Evolutionary conservation across 495 filamentous ascomycete species (phyloP), one percentile per base, ranked within the genome.

Genomic region (Neurospora sp.): DNA sequence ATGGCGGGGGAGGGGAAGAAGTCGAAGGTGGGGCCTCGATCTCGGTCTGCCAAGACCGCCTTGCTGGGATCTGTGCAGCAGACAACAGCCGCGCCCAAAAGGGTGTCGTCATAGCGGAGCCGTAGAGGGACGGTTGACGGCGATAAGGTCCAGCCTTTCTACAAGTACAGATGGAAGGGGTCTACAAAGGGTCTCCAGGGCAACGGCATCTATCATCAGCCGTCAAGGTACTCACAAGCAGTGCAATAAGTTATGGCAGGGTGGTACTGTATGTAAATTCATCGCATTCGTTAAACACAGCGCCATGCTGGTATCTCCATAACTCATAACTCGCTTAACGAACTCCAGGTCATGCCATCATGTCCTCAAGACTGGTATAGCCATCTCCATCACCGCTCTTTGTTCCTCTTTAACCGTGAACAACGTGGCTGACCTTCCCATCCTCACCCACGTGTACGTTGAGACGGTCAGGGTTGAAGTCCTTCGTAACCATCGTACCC

Each of bases 361-460:
- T 62, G 23, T 62, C 54, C 54, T 35, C 23, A 54, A 48, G 44
- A 20, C 44, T 48, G 44, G n/a, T 48, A 48, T 48, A 23, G 44
- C 20, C 46, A 23, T 20, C 20, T 54, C 20, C 20, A 14, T 54
- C 46, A 54, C 46, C 46, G 46, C 44, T 48, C 44, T 48, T 48
- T 62, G 54, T 31, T 35, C 14, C 35, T 44, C 71, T 79, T 11
- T 84, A 90, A 39, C 88, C 86, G 73, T 88, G 85, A 48, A 83
- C 83, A 66, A 94, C 91, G 78, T 94, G 87, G 71, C 83, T 86
- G n/a, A 95, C 91, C 2, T 88, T 93, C 8, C 91, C 92, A 72
- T 93, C 88, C 16, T 92, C 88, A 69, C 87, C 88, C 35, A 94
- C 79, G 78, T 94, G 90, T 39, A 95, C 83, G 75, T 94, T 95